These are phyloP conservation scores for Ampelomyces quisqualis DNA, from an alignment of 2,329 filamentous ascomycete genomes.

Conservation along the genomic window DNA sequence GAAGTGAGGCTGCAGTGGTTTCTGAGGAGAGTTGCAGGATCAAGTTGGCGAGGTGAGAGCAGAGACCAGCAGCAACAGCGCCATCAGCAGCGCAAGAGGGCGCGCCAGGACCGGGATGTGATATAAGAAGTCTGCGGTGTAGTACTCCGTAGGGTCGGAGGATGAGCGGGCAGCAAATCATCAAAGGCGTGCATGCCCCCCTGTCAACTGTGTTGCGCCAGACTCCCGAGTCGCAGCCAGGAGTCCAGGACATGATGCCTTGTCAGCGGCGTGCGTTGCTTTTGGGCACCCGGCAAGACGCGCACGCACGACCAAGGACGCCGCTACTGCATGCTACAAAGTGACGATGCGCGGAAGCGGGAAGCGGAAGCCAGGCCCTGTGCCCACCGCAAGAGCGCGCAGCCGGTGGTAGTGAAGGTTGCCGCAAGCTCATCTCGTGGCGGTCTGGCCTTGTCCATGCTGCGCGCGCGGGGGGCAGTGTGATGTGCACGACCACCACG, in stretches of 20 bases:
- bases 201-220: slow-evolving; percentile 29
- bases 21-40: slow-evolving; percentile 8
- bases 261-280: slow-evolving; percentile 29
- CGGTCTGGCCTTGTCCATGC: background rate
- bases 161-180: slow-evolving; percentile 35
- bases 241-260: slow-evolving; percentile 26
- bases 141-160: slow-evolving; percentile 24
- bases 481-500: slow-evolving; percentile 15
- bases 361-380: slow-evolving; percentile 7
- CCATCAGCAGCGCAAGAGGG: slow-evolving; percentile 23
- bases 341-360: slow-evolving; percentile 37
- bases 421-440: background rate
- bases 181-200: slow-evolving; percentile 21
- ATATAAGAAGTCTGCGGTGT: slow-evolving; percentile 40
- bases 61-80: too few species aligned
- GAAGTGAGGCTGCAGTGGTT: slow-evolving; percentile 18
- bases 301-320: slow-evolving; percentile 19
- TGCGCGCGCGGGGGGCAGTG: slow-evolving; percentile 8
- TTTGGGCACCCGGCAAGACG: slow-evolving; percentile 10
- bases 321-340: slow-evolving; percentile 33
- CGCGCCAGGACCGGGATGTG: slow-evolving; percentile 30
- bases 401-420: background rate
- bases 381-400: slow-evolving; percentile 23
- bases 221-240: slow-evolving; percentile 13
- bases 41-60: slow-evolving; percentile 15